Evolutionary conservation across 176 grass and related monocot genomes (phyloP), one percentile per base, ranked within the genome.

Genomic region (Dactylis glomerata): DNA sequence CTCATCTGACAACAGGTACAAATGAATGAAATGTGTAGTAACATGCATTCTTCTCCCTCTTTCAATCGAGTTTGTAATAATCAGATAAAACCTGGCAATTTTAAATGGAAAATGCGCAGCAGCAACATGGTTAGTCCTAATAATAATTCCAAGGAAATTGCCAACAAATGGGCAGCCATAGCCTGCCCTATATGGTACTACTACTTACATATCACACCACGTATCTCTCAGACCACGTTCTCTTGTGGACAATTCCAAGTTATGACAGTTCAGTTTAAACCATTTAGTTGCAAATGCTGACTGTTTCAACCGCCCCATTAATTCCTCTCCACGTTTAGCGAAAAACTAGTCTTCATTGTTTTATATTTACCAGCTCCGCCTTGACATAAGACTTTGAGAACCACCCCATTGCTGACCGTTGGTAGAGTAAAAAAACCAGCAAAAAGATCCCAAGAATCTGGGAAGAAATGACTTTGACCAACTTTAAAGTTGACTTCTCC

Each of bases 1-100:
- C 22, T 40, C 34, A 86, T 38, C 84, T 90, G 5, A 83, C 84
- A 49, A 90, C 80, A 90, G 88, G 88, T 90, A 83, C 2, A 19
- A 13, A 7, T 33, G 1, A 41, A 33, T 17, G 5, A 3, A 16
- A 50, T 24, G 10, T 41, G 2, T 23, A 26, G 2, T 23, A 26
- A 4, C 23, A 20, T 72, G 23, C 65, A 17, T 47, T 44, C 7
- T 37, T 10, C 37, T 36, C 28, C 26, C 77, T 20, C 50, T 44
- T 54, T 68, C 36, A 38, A 47, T 65, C 8, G 7, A 81, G 24
- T 68, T 81, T 6, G 11, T 22, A 59, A 32, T 4, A 3, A 44
- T 63, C 22, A 33, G 22, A 5, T 36, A 45, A 45, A 24, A 38
- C 11, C 8, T 22, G n/a, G 22, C n/a, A 52, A 27, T 31, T 24